phyloP scores from a whole-genome alignment of 2,329 filamentous ascomycete genomes.

The Aureobasidium sp. region DNA sequence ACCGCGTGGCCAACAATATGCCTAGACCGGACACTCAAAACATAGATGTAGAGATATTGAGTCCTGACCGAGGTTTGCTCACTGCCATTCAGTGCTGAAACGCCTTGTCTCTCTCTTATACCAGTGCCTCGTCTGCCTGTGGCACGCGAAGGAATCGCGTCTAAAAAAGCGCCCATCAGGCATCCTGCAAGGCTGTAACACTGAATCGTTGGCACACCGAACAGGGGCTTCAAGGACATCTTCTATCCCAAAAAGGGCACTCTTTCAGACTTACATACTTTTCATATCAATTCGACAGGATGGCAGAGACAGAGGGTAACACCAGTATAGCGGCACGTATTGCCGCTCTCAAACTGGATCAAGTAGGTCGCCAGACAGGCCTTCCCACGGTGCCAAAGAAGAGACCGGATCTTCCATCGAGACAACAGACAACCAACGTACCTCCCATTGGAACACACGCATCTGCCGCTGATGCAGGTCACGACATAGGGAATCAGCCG shows the following conservation, averaged over 20 bases:
- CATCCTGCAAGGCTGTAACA: background rate
- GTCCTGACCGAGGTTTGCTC: background rate
- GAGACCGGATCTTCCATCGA: conserved; percentile 10
- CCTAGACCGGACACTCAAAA: background rate
- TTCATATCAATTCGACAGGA: background rate
- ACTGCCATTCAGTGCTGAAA: background rate
- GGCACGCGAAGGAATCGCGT: background rate
- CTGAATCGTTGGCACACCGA: background rate
- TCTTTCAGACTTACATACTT: no score
- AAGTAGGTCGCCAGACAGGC: conserved; percentile 31
- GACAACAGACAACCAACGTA: conserved; percentile 16
- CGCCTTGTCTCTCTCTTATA: background rate
- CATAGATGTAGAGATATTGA: background rate
- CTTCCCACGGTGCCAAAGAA: conserved; percentile 11
- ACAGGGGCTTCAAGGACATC: no score
- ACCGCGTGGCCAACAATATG: background rate
- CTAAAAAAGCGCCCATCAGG: conserved; percentile 6
- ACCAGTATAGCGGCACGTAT: conserved; percentile 38
- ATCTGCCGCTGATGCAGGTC: conserved; percentile 1
- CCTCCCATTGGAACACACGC: conserved; percentile 2
- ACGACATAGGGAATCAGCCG: conserved; percentile 32
- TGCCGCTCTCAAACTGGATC: conserved; percentile 38
- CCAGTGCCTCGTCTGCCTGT: background rate
- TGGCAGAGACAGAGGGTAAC: conserved; percentile 12
- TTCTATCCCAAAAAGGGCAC: no score